Evolutionary conservation across 164 flowering plant species (phyloP), one percentile per base, ranked within the genome.

Genomic region (Chloranthus sessilifolius): DNA sequence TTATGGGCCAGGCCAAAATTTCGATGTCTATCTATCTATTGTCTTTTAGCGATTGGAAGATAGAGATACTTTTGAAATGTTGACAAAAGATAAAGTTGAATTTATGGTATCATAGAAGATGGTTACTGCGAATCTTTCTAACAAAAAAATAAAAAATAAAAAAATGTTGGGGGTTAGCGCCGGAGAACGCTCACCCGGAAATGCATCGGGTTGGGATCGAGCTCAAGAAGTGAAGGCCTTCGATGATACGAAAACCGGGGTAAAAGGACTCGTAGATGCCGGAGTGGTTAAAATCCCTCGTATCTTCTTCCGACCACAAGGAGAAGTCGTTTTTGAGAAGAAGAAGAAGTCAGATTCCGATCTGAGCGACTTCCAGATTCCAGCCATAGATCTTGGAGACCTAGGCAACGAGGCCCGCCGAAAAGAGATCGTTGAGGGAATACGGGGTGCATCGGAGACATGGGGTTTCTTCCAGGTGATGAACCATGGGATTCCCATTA

Each of bases 391-490:
- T 40, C 63, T 77, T 1, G 33, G 6, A 7, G 5, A 11, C 12
- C 28, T 14, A 10, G 28, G 22, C 23, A 27, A 54, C 1, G 21
- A 39, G 9, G 62, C 52, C 11, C 16, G 31, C 15, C 69, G 62
- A 1, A 37, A 29, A 7, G 59, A 49, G 51, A 51, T 62, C 1
- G 55, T 76, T 0, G 64, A 50, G 2, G 17, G 42, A 23, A 16
- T 79, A 3, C 36, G 70, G 5, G 26, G 25, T 6, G 81, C 79
- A 2, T 52, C 60, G 1, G 70, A 64, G 61, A 61, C 24, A 1
- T 65, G 71, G 74, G 85, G 81, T 0, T 72, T 79, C 53, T 72
- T 79, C 47, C 76, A 76, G 43, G 66, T 76, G 37, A 45, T 74
- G n/a, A 76, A 76, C 42, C 85, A 79, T 63, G 78, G 78, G 11